Base-by-base conservation (phyloP, 2,329 filamentous ascomycete species). In the Plectosphaerella sp. region DNA sequence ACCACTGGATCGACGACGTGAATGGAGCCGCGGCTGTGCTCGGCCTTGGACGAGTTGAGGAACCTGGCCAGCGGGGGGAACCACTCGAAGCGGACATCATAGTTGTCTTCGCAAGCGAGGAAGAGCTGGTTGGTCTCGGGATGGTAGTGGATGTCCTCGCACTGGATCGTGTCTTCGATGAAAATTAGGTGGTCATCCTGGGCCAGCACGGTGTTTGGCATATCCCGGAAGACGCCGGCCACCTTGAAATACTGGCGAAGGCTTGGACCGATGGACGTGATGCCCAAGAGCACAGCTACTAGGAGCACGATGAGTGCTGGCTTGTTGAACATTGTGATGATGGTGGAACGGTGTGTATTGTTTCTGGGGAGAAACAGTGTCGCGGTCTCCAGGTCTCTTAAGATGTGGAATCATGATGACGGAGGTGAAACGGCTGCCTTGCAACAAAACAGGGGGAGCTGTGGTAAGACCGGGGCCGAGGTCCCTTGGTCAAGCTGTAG, bases 1-100 rank as follows among this genome's bases (percentile, higher is more conserved):
- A 79, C 80, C 65, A 71, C 67, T 0, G 81, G 73, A 59, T 86
- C 70, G 55, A 86, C 76, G 14, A 80, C 65, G 56, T 82, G 71
- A 14, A 83, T 68, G 3, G 68, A 71, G 10, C 78, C 78, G 45
- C 62, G 70, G 12, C 72, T 65, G 3, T 63, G 60, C 37, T 58
- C 51, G 0, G 54, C 68, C 14, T 68, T 64, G 11, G 67, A 64
- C 1, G 73, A 68, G 43, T 73, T 64, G 5, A 72, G 62, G 20
- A 79, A 70, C 56, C 63, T 67, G 5, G 50, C 69, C 24, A 78
- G 61, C 0, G 71, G 70, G 9, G 77, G 83, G 55, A 82, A 84
- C 79, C 79, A 84, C 3, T 62, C 58, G 43, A 74, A 74, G 0
- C 80, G 68, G 0, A 61, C 57, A 4, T 62, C 57, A 1, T 66